These are phyloP conservation scores for Cladosporium colombiae DNA, from an alignment of 2,329 filamentous ascomycete genomes.

Conservation along the genomic window DNA sequence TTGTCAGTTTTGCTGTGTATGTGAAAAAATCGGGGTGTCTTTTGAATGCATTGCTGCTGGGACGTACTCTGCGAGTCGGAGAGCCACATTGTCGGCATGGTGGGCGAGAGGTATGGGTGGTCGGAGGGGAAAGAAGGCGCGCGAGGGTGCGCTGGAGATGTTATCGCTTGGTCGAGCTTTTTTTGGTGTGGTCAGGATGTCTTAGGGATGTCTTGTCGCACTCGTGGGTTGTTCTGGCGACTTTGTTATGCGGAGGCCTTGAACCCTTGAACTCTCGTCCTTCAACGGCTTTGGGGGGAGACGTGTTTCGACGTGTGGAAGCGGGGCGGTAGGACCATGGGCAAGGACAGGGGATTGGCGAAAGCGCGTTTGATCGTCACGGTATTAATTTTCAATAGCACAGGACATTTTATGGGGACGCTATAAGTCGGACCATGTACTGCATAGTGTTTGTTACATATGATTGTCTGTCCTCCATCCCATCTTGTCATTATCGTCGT, in stretches of 20 bases:
- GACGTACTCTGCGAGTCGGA: constrained; percentile 88
- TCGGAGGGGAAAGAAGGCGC: no score
- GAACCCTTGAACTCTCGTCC: neutral
- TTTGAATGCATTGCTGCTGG: no score
- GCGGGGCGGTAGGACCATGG: neutral
- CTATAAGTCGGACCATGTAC: neutral
- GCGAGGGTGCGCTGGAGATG: neutral
- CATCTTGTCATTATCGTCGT: neutral
- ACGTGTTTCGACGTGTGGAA: constrained; percentile 4
- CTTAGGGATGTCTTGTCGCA: neutral
- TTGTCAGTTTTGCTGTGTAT: constrained; percentile 20
- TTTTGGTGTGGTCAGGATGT: neutral
- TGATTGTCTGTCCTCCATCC: neutral
- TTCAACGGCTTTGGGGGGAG: neutral
- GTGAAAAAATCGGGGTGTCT: no score
- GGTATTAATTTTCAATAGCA: neutral
- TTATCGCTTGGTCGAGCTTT: neutral
- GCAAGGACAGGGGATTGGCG: neutral
- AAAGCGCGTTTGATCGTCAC: neutral
- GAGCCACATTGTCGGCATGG: constrained; percentile 91
- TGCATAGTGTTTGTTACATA: neutral
- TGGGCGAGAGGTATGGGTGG: constrained; percentile 36
- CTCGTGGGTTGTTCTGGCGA: neutral
- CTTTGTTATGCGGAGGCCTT: constrained; percentile 3
- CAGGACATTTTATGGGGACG: no score